Evolutionary conservation across 169 alveolate genomes (phyloP), one percentile per base, ranked within the genome.

Genomic region (Nephromyces sp.): DNA sequence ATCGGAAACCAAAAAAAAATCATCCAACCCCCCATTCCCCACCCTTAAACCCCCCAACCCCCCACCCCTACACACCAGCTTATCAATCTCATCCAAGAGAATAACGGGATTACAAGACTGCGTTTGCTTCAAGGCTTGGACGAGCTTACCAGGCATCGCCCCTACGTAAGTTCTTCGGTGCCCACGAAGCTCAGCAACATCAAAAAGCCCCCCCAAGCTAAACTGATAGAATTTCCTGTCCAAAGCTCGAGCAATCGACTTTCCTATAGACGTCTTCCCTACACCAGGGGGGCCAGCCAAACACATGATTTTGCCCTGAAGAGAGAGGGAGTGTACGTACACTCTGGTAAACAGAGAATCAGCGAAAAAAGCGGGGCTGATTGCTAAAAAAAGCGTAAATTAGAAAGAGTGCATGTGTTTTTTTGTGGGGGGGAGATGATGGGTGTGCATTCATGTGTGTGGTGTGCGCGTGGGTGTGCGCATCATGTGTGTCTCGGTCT

Each of bases 281-380:
- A 89, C 95, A 6, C 98, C 98, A 0, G 98, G 98, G 21, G 95
- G 97, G 1, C 98, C 98, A 28, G 89, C 91, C 33, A 94, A 86
- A 71, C 96, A 92, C 6, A 94, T 78, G 28, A 93, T 93, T 80
- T 92, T 92, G 5, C 97, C 97, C 53, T 87, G 92, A 3, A 57
- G 52, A 76, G 79, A 51, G 82, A 75, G 32, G 77, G 80, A 8
- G 78, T 67, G 24, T 27, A 61, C 8, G 67, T 2, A 62, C n/a
- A 3, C n/a, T 5, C n/a, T 6, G 67, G 28, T 3, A 57, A 6
- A 62, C 6, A 24, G 28, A 22, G 3, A 62, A 21, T n/a, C 28
- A 1, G 6, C 53, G 3, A 31, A 24, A 31, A 66, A 31, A 62
- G 68, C 29, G n/a, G 3, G 1, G n/a, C n/a, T 51, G 68, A 28